Base-by-base conservation (phyloP, 768 basidiomycete genomes). In the Boletellus emodensis region DNA sequence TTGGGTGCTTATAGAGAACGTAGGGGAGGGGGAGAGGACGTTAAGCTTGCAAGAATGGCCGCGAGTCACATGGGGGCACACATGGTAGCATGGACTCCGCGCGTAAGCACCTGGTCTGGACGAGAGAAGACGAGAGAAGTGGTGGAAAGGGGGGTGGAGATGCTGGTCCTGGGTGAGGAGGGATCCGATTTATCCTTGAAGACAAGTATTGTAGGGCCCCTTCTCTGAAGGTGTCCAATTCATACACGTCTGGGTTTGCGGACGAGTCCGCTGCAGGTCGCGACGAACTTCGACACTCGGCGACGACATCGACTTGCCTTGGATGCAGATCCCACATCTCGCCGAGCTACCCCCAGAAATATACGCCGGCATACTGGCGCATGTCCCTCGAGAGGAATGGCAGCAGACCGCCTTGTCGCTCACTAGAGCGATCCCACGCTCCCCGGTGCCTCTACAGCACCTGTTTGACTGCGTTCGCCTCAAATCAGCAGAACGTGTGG, bases 401-500 rank as follows among this genome's bases (percentile, higher is more conserved):
- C 83, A 84, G 50, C 67, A 69, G 9, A 78, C 83, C 1, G 69
- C 82, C 10, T 65, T 87, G 22, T 70, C 86, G 1, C 73, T 94
- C 41, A 74, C 73, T 8, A 73, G 80, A 32, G 84, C 84, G 1
- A 72, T 90, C 42, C 88, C 90, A 2, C 65, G 66, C 33, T 74
- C 77, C 1, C 76, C 81, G 0, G 72, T 93, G 38, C 80, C 87
- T 0, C 50, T 70, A 10, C 59, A 77, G 32, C 71, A 77, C 50
- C 73, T 93, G 14, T 92, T 84, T 60, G 72, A 74, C n/a, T 65
- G 71, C 44, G 68, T 94, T 40, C 67, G 69, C 33, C 68, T 94
- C 49, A 71, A 60, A 7, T 67, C 71, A 17, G 64, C 77, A 9
- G 67, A 76, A 8, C 83, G 85, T 51, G 74, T 82, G n/a, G 61